Evolutionary conservation across 192 early-diverging fungal species (phyloP).

Genomic region (Coemansia javaensis): DNA sequence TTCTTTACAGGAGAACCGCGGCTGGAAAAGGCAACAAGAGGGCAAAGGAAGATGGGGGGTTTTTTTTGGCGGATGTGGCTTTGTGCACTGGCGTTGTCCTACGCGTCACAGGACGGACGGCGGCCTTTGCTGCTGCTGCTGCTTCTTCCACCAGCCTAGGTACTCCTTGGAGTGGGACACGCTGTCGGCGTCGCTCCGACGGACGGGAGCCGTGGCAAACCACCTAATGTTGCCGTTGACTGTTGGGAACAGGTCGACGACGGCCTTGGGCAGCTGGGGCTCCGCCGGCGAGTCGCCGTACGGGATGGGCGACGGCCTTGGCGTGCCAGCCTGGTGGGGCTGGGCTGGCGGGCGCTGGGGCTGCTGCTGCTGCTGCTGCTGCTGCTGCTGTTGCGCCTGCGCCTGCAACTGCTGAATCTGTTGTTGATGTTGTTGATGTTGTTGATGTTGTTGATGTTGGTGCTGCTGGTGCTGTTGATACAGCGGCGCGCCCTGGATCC

Average conservation of each 20-base stretch:
- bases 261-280: conserved; percentile 23
- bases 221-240: conserved; percentile 30
- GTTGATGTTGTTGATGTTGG: background rate
- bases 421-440: background rate
- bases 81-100: no score
- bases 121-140: background rate
- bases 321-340: conserved; percentile 2
- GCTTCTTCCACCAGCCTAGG: conserved; percentile 19
- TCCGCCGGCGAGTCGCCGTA: conserved; percentile 10
- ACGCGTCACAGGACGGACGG: no score
- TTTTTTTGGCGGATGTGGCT: no score
- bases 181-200: background rate
- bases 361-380: conserved; percentile 12
- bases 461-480: background rate
- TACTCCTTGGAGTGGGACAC: conserved; percentile 27
- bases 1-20: no score
- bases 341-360: background rate
- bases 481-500: background rate
- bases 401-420: no score
- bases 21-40: no score
- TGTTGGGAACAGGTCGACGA: conserved; percentile 34
- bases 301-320: conserved; percentile 5
- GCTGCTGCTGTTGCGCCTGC: conserved; percentile 15
- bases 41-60: no score
- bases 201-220: conserved; percentile 35